Evolutionary conservation across 2,329 filamentous ascomycete species (phyloP).

Genomic region (Seiridium unicorne): DNA sequence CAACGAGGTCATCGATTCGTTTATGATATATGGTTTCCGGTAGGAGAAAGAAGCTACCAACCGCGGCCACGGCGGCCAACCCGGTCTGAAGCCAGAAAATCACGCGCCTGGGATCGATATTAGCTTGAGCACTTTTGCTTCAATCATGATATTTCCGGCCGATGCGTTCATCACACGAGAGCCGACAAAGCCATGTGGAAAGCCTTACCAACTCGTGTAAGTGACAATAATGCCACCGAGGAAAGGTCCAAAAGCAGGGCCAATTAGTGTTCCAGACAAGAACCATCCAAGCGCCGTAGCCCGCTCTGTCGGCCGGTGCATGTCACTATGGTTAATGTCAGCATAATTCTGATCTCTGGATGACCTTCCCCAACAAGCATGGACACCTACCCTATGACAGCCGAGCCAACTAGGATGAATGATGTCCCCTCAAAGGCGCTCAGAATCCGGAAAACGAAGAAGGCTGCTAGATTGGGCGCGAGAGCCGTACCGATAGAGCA

Average conservation of each 20-base stretch:
- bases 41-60: conserved; percentile 64
- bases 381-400: conserved; percentile 61
- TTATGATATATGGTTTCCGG: conserved; percentile 71
- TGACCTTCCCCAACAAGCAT: neutral
- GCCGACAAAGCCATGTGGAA: neutral
- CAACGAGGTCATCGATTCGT: conserved; percentile 59
- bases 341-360: neutral
- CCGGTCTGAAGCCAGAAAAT: conserved; percentile 79
- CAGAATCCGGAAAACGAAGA: conserved; percentile 72
- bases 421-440: conserved; percentile 75
- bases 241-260: conserved; percentile 69
- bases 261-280: conserved; percentile 67
- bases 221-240: conserved; percentile 77
- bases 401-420: conserved; percentile 70
- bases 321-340: conserved; percentile 40
- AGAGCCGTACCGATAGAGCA: conserved; percentile 73
- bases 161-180: neutral
- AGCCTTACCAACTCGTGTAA: conserved; percentile 54
- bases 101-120: conserved; percentile 44
- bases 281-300: conserved; percentile 76
- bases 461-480: conserved; percentile 67
- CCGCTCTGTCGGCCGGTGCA: conserved; percentile 65
- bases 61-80: conserved; percentile 57
- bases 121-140: neutral
- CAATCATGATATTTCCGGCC: too few species aligned